Evolutionary conservation across 768 basidiomycete genomes (phyloP), one percentile per base, ranked within the genome.

Genomic region (Arthromyces matolae): DNA sequence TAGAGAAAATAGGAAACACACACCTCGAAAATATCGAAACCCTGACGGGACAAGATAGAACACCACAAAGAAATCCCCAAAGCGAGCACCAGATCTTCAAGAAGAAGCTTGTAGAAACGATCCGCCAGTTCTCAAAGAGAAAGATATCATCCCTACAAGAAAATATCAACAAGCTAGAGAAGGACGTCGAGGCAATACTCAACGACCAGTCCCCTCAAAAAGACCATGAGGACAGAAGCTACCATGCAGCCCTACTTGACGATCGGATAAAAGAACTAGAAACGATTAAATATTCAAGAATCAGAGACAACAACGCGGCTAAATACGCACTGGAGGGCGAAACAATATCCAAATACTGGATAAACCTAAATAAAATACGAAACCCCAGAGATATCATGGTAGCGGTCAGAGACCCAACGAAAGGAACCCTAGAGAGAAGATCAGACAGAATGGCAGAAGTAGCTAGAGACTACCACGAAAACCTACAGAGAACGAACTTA

Each of bases 391-490:
- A 66, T 18, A 31, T 47, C 0, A 61, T 67, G 2, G 24, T 34
- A 2, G 28, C 51, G 0, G 55, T 67, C 0, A 28, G 25, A 1
- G 18, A 53, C 4, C 14, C 18, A 4, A n/a, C 44, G 3, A 12
- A 33, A 10, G 0, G 22, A 3, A 8, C 16, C 43, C 46, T 1
- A 20, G 43, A 3, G 35, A 12, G 35, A 4, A 23, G 45, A 0
- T 63, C 67, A 1, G 14, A 52, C 0, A 45, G 61, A 20, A 73
- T 72, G 71, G 64, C 67, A 0, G 42, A 67, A 0, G 41, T 70
- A 1, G 63, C 66, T 0, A 48, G 41, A 23, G 32, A 60, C 14
- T 60, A 66, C 42, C 68, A 70, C 43, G 44, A 64, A 1, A 18
- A 55, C 1, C 57, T 73, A 0, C 70, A 72, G 43, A 19, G 29